Evolutionary conservation across 768 basidiomycete genomes (phyloP), one percentile per base, ranked within the genome.

Genomic region (Trametes gibbosa): DNA sequence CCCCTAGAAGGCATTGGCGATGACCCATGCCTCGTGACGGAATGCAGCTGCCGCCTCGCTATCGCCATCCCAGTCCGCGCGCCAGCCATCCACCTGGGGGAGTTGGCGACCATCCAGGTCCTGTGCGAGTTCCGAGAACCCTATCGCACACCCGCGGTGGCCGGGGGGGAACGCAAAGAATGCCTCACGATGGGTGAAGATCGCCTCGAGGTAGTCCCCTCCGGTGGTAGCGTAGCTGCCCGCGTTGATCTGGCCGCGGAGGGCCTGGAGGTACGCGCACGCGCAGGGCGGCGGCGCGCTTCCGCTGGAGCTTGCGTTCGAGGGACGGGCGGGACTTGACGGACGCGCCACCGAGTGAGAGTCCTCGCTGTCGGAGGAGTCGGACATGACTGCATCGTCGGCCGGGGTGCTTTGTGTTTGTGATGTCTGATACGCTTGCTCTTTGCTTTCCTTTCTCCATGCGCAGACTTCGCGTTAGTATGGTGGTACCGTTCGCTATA

Each of bases 141-240:
- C 84, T 51, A 77, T 74, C 50, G 85, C 83, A 75, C 89, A 91
- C 32, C 82, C 80, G 58, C 61, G 71, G 75, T 91, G 89, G 12
- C 76, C 84, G 54, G 76, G 74, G 19, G 89, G 89, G 67, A 76
- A 85, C 10, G 85, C 81, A 62, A 73, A 75, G 61, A 86, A 77
- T 37, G 87, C 81, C 69, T 86, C 84, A 68, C 89, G 87, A 74
- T 92, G 89, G 0, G 84, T 83, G 73, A 90, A 88, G 66, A 92
- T 85, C 51, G 81, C 78, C 68, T 92, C 89, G 72, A 92, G 81
- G 68, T 90, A 92, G 58, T 82, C 87, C 65, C 88, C 89, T 74
- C 81, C 79, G 47, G 86, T 87, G 55, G 86, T 89, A 65, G 72
- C 71, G 58, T 77, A 73, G 8, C 58, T 65, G 48, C 63, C 70